Evolutionary conservation across 371 early-diverging fungal genomes (phyloP), one percentile per base, ranked within the genome.

Genomic region (Choanephora cucurbitarum): DNA sequence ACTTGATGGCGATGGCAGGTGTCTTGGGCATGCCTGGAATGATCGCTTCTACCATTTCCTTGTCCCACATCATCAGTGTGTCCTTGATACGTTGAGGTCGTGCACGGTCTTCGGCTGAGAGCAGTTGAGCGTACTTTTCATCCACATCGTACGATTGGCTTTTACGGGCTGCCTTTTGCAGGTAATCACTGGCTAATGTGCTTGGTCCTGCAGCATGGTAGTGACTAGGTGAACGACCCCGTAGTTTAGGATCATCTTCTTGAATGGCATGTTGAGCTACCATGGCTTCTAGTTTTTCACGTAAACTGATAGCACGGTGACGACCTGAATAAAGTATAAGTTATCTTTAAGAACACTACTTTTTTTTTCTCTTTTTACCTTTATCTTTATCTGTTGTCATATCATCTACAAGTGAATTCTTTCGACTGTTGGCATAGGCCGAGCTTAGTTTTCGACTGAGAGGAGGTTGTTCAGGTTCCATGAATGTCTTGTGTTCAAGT

Each of bases 181-280:
- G 11, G 9, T 28, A 34, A n/a, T 37, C 37, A 18, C 6, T 52
- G 43, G 18, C 28, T 28, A 14, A 17, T 14, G 11, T 42, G 19
- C 19, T 44, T 14, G 44, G 24, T 23, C 32, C 46, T 43, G 19
- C 24, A 37, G 3, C 28, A 28, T 28, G 28, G 7, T 52, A 41
- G 18, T 11, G 43, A 43, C 21, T 23, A 15, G 39, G 49, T 40
- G 43, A 21, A 31, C 23, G 31, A 18, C 32, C 42, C 1, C 24
- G 24, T 9, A 41, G 19, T 31, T 23, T 40, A 17, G 15, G 41
- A 33, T 54, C 46, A 31, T 66, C 62, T 23, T 60, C 65, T 8
- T 58, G 46, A 32, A 71, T 67, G 10, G 62, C 45, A 32, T 71
- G 65, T 21, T 64, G 61, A 22, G 68, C 72, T 32, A 68, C 72